Conservation (phyloP, 169 alveolate genomes). For the Eimeria praecox region DNA sequence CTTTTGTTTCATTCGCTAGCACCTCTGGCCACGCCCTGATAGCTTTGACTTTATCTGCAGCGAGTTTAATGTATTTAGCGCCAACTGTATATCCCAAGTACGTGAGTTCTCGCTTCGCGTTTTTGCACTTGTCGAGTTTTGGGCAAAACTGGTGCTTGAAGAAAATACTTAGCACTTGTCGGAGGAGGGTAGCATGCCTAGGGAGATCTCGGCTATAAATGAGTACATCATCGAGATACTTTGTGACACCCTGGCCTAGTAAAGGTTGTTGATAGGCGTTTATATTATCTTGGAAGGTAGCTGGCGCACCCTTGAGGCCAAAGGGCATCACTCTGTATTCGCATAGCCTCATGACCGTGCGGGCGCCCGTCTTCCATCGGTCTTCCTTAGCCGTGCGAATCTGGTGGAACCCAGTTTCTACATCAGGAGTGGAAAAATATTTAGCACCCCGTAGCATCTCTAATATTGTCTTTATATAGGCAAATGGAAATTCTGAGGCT, state of each 20-base stretch:
- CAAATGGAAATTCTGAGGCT: not conserved
- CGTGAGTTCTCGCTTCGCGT: not conserved
- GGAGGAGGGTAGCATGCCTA: not conserved
- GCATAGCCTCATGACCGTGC: not conserved
- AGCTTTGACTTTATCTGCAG: not conserved
- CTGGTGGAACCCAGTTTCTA: not conserved
- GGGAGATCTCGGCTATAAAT: not conserved
- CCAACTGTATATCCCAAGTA: not conserved
- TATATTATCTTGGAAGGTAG: not conserved
- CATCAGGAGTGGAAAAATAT: slow-evolving; percentile 8
- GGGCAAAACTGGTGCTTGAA: not conserved
- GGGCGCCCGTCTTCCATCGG: not conserved
- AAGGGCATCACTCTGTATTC: slow-evolving; percentile 28
- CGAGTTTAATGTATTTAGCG: not conserved
- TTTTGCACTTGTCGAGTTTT: not conserved
- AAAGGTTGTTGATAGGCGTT: not conserved
- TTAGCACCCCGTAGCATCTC: slow-evolving; percentile 5
- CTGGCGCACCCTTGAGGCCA: slow-evolving; percentile 23
- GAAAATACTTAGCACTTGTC: not conserved
- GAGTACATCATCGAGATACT: not conserved
- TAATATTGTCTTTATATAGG: not conserved
- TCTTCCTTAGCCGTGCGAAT: not conserved
- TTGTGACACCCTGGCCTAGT: not conserved
- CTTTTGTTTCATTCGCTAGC: not conserved
- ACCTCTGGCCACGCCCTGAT: not conserved